Conservation (phyloP, 2,329 filamentous ascomycete species). For the Aspergillus bombycis region DNA sequence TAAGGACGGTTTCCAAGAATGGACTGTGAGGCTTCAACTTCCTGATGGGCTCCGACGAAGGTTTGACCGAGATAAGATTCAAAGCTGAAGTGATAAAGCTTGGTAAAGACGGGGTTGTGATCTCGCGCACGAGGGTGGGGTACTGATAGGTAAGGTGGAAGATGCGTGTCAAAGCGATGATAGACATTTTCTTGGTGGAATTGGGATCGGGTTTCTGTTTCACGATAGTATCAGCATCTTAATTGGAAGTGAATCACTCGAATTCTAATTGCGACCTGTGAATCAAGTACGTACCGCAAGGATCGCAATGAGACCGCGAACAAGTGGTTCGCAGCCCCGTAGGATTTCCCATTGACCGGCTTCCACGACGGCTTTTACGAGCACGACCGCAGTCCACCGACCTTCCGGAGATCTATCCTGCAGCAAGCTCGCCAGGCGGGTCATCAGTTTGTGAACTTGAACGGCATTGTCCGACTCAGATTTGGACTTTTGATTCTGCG, state of each 20-base stretch:
- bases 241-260: not conserved
- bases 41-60: conserved; percentile 36
- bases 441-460: conserved; percentile 81
- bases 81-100: conserved; percentile 74
- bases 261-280: not conserved
- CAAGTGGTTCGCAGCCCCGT: conserved; percentile 73
- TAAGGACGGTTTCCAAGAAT: conserved; percentile 69
- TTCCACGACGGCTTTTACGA: conserved; percentile 81
- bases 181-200: conserved; percentile 73
- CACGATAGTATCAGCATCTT: conserved; percentile 5
- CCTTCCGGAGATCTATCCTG: conserved; percentile 75
- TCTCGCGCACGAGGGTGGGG: conserved; percentile 80
- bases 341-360: conserved; percentile 83
- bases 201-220: conserved; percentile 73
- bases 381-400: conserved; percentile 74
- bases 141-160: conserved; percentile 82
- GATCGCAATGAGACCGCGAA: conserved; percentile 73
- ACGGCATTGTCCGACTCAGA: conserved; percentile 67
- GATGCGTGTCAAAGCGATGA: conserved; percentile 79
- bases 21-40: conserved; percentile 46
- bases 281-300: conserved; percentile 61
- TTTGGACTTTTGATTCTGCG: conserved; percentile 63
- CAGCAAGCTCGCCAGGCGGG: conserved; percentile 74
- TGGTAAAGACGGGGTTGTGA: conserved; percentile 80
- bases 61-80: conserved; percentile 61